Conservation (phyloP, 192 early-diverging fungal genomes). For the Lunasporangiospora selenospora region DNA sequence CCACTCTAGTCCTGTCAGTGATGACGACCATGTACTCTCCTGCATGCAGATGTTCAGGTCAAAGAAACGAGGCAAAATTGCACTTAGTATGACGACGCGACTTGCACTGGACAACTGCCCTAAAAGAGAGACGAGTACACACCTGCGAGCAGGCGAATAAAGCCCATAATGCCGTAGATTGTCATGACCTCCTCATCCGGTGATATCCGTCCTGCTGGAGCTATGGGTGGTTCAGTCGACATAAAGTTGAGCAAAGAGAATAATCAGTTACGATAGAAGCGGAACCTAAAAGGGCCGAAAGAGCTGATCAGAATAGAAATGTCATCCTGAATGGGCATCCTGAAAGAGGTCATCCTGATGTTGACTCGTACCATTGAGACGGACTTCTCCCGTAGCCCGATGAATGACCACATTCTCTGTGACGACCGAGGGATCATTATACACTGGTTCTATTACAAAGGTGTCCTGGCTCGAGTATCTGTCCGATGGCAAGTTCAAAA, state of each 20-base stretch:
- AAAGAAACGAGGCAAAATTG: no score
- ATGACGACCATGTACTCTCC: slow-evolving; percentile 84
- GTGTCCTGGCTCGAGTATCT: slow-evolving; percentile 63
- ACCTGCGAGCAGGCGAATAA: slow-evolving; percentile 75
- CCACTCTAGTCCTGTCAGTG: slow-evolving; percentile 68
- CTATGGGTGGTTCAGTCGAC: neutral
- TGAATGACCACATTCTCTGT: slow-evolving; percentile 68
- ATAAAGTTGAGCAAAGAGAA: neutral
- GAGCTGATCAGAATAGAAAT: no score
- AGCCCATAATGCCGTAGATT: slow-evolving; percentile 76
- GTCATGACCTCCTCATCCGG: slow-evolving; percentile 61
- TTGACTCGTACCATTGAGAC: slow-evolving; percentile 47
- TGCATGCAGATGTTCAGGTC: no score
- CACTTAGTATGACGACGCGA: no score
- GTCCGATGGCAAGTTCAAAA: no score
- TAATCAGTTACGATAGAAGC: no score
- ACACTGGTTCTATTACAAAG: slow-evolving; percentile 64
- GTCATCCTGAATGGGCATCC: neutral
- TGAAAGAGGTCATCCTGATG: neutral
- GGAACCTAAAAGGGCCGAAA: no score
- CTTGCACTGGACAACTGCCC: no score
- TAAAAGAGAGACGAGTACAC: neutral
- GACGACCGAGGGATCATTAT: slow-evolving; percentile 54
- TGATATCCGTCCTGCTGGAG: slow-evolving; percentile 10
- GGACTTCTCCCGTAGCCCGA: slow-evolving; percentile 53